phyloP scores from a whole-genome alignment of 148 eudicot species.

The Gaultheria prostrata region DNA sequence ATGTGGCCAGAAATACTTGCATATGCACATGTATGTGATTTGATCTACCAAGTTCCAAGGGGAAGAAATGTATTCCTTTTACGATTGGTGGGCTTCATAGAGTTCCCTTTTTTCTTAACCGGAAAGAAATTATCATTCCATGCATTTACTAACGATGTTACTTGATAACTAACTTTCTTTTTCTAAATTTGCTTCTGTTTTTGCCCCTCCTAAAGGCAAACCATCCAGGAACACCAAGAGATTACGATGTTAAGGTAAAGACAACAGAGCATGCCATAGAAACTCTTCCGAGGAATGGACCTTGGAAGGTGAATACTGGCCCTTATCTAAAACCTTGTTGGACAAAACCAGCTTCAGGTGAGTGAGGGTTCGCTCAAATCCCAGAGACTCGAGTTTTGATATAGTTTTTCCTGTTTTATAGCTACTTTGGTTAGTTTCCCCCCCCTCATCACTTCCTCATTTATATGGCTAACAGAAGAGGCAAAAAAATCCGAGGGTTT shows the following conservation, averaged over 20 bases:
- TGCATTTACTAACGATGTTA: neutral
- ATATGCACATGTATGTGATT: neutral
- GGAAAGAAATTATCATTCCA: neutral
- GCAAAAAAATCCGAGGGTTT: conserved; percentile 53
- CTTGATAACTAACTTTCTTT: neutral
- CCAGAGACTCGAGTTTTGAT: conserved; percentile 13
- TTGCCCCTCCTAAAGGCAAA: conserved; percentile 27
- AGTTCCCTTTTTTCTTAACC: neutral
- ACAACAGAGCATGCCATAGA: conserved; percentile 30
- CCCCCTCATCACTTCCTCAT: conserved; percentile 6
- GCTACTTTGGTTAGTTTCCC: neutral
- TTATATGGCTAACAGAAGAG: conserved; percentile 44
- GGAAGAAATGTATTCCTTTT: neutral
- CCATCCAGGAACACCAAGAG: conserved; percentile 25
- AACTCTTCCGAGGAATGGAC: conserved; percentile 36
- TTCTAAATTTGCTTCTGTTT: neutral
- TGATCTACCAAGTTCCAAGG: neutral
- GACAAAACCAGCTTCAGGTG: conserved; percentile 59
- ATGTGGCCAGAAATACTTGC: neutral
- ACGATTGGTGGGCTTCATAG: neutral
- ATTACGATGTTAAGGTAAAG: conserved; percentile 28
- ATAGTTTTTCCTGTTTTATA: neutral
- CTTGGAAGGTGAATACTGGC: conserved; percentile 57
- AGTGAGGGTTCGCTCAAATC: neutral
- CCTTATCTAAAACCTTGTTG: conserved; percentile 74